These are phyloP conservation scores for Phanerodontia chrysosporium DNA, from an alignment of 768 basidiomycete species.

Conservation along the genomic window DNA sequence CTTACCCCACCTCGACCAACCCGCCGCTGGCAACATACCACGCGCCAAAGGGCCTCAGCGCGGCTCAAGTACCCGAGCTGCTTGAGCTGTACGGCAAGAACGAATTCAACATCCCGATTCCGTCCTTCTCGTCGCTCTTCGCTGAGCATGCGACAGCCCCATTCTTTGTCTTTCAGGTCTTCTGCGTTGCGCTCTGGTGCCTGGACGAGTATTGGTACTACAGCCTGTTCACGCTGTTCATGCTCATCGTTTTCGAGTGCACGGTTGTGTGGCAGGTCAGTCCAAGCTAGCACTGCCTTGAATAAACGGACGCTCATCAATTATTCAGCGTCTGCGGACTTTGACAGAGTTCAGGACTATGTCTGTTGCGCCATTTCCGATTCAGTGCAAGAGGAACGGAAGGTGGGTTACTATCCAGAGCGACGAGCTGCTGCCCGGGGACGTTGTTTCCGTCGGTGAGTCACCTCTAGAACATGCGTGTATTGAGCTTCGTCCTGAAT, in stretches of 20 bases:
- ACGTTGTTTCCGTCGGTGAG: slow-evolving; percentile 78
- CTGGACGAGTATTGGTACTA: slow-evolving; percentile 99
- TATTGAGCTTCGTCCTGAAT: neutral
- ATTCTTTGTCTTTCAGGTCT: slow-evolving; percentile 99
- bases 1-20: slow-evolving; percentile 77
- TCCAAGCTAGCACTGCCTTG: slow-evolving; percentile 5
- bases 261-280: slow-evolving; percentile 97
- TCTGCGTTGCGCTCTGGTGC: slow-evolving; percentile 97
- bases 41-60: slow-evolving; percentile 49
- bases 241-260: slow-evolving; percentile 97
- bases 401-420: slow-evolving; percentile 81
- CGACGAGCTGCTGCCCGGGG: slow-evolving; percentile 87
- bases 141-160: slow-evolving; percentile 96
- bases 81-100: slow-evolving; percentile 81
- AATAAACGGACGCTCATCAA: neutral
- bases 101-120: slow-evolving; percentile 96
- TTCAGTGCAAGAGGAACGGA: slow-evolving; percentile 74
- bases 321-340: slow-evolving; percentile 92
- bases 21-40: slow-evolving; percentile 70
- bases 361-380: slow-evolving; percentile 88
- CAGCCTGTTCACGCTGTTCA: slow-evolving; percentile 95
- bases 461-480: slow-evolving; percentile 14
- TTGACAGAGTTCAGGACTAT: slow-evolving; percentile 95
- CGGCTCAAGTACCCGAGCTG: slow-evolving; percentile 45
- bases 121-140: slow-evolving; percentile 89